A percentile compares a stretch with the other conserved stretches of the same genome.
phyloP scores from a whole-genome alignment of 108 stramenopile genomes.

The Fistulifera pelliculosa region DNA sequence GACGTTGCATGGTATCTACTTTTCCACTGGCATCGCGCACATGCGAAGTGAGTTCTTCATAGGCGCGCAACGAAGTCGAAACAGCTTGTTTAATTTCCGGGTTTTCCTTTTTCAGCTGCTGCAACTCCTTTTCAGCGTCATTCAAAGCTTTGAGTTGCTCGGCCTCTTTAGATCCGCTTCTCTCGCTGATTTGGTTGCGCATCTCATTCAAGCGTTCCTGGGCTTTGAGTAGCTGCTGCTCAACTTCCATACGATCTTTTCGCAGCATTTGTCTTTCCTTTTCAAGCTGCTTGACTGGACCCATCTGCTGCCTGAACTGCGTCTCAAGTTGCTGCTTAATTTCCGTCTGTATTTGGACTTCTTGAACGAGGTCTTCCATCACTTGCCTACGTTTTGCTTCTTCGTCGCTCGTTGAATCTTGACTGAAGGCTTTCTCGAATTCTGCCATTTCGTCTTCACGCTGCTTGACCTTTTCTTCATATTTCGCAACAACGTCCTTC shows the following conservation, averaged over 20 bases:
- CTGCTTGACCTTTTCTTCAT: slow-evolving; percentile 44
- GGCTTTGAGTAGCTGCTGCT: slow-evolving; percentile 26
- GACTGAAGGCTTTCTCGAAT: slow-evolving; percentile 31
- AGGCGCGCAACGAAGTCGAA: slow-evolving; percentile 15
- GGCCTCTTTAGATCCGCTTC: slow-evolving; percentile 49
- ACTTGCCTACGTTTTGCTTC: slow-evolving; percentile 19
- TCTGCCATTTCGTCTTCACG: slow-evolving; percentile 36
- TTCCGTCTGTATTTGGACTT: slow-evolving; percentile 42
- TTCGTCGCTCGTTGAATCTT: slow-evolving; percentile 37
- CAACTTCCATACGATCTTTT: slow-evolving; percentile 23
- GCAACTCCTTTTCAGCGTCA: slow-evolving; percentile 28
- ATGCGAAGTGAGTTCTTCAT: slow-evolving; percentile 45
- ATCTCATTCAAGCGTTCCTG: slow-evolving; percentile 41
- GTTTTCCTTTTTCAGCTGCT: slow-evolving; percentile 32
- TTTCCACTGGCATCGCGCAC: slow-evolving; percentile 24
- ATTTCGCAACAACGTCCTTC: slow-evolving; percentile 12
- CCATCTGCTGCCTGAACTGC: slow-evolving; percentile 34
- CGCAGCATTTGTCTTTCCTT: slow-evolving; percentile 28
- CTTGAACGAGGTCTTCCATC: slow-evolving; percentile 42
- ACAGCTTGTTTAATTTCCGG: slow-evolving; percentile 30
- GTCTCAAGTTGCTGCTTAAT: slow-evolving; percentile 42
- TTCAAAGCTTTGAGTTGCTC: no score
- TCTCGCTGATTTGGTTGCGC: slow-evolving; percentile 46
- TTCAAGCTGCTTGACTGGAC: slow-evolving; percentile 37
- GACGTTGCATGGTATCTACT: slow-evolving; percentile 16